phyloP scores from a whole-genome alignment of 2,329 filamentous ascomycete genomes.

The Trichoderma simmonsii region DNA sequence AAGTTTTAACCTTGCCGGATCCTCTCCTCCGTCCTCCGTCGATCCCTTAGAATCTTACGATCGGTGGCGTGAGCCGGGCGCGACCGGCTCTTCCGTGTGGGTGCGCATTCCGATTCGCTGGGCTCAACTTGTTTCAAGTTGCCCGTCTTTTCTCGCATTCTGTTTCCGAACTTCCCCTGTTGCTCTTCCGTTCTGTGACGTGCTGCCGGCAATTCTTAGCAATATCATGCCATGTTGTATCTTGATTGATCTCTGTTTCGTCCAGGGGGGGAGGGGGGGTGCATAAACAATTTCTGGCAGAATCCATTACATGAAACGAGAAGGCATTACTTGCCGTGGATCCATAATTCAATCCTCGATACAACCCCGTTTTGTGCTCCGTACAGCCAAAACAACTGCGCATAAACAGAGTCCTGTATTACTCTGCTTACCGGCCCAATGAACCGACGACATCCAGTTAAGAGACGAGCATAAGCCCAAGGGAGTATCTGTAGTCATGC shows the following conservation, averaged over 20 bases:
- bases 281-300: background rate
- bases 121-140: conserved; percentile 5
- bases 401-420: background rate
- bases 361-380: background rate
- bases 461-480: background rate
- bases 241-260: background rate
- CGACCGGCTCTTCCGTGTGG: conserved; percentile 13
- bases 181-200: background rate
- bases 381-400: background rate
- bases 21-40: background rate
- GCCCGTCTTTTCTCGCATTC: background rate
- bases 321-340: background rate
- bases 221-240: background rate
- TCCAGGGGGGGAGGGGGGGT: background rate
- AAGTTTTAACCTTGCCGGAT: background rate
- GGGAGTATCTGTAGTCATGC: background rate
- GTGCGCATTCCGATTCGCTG: conserved; percentile 1
- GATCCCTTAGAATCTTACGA: conserved; percentile 14
- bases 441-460: background rate
- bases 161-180: background rate
- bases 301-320: background rate
- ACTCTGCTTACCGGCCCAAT: background rate
- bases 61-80: conserved; percentile 15
- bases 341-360: background rate
- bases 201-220: background rate